phyloP scores from a whole-genome alignment of 129 eudicot species.

The Flaveria brownii region DNA sequence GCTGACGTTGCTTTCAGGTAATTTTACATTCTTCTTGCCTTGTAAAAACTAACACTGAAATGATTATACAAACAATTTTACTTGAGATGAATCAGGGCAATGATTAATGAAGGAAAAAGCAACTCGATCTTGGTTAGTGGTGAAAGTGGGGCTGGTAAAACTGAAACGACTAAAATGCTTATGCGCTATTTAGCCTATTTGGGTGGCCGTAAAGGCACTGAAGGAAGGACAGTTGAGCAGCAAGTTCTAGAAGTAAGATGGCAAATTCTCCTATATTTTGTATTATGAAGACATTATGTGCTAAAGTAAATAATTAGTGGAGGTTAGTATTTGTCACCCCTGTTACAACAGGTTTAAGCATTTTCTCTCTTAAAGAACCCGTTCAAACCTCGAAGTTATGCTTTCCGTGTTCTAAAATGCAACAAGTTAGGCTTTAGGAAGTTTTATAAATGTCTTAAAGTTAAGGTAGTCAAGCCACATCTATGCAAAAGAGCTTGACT shows the following conservation, averaged over 20 bases:
- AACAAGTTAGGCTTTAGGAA: not conserved
- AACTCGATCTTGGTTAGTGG: slow-evolving; percentile 96
- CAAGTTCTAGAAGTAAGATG: slow-evolving; percentile 92
- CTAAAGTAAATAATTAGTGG: slow-evolving; percentile 5
- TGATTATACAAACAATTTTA: slow-evolving; percentile 35
- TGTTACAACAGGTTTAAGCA: not conserved
- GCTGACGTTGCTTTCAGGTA: slow-evolving; percentile 96
- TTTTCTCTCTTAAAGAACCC: not conserved
- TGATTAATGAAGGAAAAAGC: slow-evolving; percentile 91
- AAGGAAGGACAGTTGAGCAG: slow-evolving; percentile 97
- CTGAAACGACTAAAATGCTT: slow-evolving; percentile 99
- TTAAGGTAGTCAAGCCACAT: not conserved
- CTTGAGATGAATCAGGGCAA: slow-evolving; percentile 73
- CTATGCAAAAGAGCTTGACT: slow-evolving; percentile 11
- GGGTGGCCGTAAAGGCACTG: slow-evolving; percentile 96
- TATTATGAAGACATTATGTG: slow-evolving; percentile 5
- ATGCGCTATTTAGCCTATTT: slow-evolving; percentile 98
- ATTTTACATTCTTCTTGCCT: slow-evolving; percentile 26
- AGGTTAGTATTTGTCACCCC: slow-evolving; percentile 24
- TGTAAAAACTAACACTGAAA: slow-evolving; percentile 18
- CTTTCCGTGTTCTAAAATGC: not conserved
- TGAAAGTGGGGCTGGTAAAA: slow-evolving; percentile 99
- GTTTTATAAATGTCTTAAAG: not conserved
- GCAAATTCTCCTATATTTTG: slow-evolving; percentile 4
- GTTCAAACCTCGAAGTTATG: not conserved